Evolutionary conservation across 148 eudicot species (phyloP).

Genomic region (Vaccinium macrocarpon): DNA sequence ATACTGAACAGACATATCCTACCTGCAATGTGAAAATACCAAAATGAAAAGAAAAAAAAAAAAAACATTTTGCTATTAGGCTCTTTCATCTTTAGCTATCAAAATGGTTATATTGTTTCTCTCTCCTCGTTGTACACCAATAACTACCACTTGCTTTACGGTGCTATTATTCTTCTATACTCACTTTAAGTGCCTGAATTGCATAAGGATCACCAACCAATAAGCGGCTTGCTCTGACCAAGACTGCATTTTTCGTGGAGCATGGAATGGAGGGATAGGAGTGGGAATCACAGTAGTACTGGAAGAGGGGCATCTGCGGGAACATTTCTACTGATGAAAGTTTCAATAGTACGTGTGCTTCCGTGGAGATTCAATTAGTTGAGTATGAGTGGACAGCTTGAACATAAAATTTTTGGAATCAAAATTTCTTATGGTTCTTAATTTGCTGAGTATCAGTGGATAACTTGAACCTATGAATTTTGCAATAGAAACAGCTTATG

Average conservation of each 20-base stretch:
- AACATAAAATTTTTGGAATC: background rate
- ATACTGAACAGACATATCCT: background rate
- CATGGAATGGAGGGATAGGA: background rate
- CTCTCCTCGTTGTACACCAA: background rate
- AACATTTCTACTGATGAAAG: background rate
- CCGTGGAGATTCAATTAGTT: background rate
- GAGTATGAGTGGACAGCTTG: background rate
- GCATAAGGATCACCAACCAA: background rate
- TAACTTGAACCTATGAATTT: background rate
- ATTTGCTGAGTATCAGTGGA: background rate
- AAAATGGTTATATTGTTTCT: background rate
- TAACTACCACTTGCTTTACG: background rate
- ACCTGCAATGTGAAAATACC: background rate
- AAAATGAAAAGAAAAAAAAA: background rate
- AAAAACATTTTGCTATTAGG: background rate
- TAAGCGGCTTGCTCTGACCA: background rate
- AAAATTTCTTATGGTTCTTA: background rate
- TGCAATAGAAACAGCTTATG: background rate
- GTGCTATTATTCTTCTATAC: background rate
- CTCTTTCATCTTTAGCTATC: background rate
- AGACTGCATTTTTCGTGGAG: background rate
- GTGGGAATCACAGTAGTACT: background rate
- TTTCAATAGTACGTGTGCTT: background rate
- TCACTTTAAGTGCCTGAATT: background rate
- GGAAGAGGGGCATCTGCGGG: background rate